Evolutionary conservation across 2,329 filamentous ascomycete genomes (phyloP).

Genomic region (Penicillium crustosum): DNA sequence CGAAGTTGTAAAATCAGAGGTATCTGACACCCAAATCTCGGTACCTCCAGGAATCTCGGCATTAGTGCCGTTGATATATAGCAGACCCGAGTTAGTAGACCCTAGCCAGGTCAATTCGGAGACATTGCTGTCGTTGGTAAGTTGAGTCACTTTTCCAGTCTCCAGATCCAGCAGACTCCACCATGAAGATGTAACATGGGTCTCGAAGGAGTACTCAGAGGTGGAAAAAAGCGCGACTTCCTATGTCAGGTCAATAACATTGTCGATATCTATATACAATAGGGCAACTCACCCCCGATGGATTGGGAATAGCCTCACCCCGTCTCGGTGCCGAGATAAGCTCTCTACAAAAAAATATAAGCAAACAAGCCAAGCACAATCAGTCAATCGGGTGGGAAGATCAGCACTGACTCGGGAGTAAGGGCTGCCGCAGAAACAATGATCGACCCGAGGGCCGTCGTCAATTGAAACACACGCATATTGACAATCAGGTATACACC

Average conservation of each 20-base stretch:
- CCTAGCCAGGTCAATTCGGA: constrained; percentile 76
- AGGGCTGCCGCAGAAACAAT: constrained; percentile 27
- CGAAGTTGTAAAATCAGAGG: constrained; percentile 34
- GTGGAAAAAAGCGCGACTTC: constrained; percentile 54
- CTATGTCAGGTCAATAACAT: constrained; percentile 21
- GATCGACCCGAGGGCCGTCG: constrained; percentile 26
- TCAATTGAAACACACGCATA: constrained; percentile 29
- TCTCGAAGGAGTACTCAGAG: constrained; percentile 76
- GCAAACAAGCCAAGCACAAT: background rate
- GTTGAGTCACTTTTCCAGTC: constrained; percentile 62
- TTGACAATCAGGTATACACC: constrained; percentile 9
- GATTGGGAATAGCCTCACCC: constrained; percentile 40
- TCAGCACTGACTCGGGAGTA: constrained; percentile 31
- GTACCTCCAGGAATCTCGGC: constrained; percentile 41
- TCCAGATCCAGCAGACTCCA: constrained; percentile 71
- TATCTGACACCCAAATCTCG: constrained; percentile 41
- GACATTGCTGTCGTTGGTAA: constrained; percentile 65
- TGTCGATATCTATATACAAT: background rate
- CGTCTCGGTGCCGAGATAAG: constrained; percentile 41
- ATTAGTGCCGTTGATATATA: constrained; percentile 54
- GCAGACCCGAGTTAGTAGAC: constrained; percentile 61
- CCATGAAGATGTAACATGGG: constrained; percentile 61
- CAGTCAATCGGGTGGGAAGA: background rate
- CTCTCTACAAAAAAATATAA: constrained; percentile 24
- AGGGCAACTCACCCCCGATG: constrained; percentile 38